Percentiles rank a stretch among this genome's conserved stretches.
phyloP scores from a whole-genome alignment of 2,329 filamentous ascomycete species.

The Aspergillaceae sp. region DNA sequence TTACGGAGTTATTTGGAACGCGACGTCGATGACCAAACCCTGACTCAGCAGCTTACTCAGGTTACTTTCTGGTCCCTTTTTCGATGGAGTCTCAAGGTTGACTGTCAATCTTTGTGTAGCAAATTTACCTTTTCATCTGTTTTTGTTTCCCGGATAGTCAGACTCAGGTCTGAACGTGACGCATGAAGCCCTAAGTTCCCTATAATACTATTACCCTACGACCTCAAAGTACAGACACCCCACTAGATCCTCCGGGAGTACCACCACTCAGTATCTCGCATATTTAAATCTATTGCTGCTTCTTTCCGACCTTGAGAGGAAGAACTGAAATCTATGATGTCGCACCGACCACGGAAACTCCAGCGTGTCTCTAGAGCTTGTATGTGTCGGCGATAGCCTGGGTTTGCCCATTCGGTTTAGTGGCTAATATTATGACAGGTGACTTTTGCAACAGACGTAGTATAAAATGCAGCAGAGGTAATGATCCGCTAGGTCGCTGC shows the following conservation, averaged over 20 bases:
- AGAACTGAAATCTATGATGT: conserved; percentile 11
- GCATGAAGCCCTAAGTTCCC: background rate
- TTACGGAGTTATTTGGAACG: too few relatives aligned
- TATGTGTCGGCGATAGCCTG: conserved; percentile 7
- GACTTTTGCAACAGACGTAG: conserved; percentile 45
- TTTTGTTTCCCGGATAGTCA: background rate
- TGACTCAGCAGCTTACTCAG: background rate
- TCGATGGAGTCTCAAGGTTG: background rate
- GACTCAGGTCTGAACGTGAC: background rate
- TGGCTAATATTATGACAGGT: conserved; percentile 13
- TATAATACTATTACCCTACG: background rate
- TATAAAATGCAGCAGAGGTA: conserved; percentile 37
- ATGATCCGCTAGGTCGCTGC: conserved; percentile 32
- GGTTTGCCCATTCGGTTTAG: conserved; percentile 6
- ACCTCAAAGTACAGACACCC: background rate
- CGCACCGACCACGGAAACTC: conserved; percentile 19
- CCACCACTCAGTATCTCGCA: background rate
- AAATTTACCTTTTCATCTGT: background rate
- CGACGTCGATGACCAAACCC: too few relatives aligned
- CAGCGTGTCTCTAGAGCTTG: conserved; percentile 20
- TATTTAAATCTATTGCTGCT: background rate
- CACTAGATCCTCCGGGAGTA: background rate
- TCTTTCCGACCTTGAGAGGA: background rate
- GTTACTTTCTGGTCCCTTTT: background rate
- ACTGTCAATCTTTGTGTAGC: background rate